A percentile compares a stretch with the other conserved stretches of the same genome.
phyloP scores from a whole-genome alignment of 108 stramenopile genomes.

The Schizochytrium sp. region DNA sequence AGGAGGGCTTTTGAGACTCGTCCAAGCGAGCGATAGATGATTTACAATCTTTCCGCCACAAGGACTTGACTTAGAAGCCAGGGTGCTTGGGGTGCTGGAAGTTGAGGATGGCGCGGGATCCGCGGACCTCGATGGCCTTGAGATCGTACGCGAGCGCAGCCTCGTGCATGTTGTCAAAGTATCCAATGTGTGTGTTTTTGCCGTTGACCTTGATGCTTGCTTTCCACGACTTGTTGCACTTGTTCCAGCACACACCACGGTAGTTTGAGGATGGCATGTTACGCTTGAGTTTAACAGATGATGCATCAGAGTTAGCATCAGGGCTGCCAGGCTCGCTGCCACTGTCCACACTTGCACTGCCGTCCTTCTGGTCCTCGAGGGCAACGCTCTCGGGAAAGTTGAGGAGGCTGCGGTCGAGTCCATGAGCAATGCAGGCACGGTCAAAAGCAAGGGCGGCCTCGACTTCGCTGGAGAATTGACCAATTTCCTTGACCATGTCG shows the following conservation, averaged over 20 bases:
- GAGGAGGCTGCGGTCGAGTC: conserved; percentile 24
- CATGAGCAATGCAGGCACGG: background rate
- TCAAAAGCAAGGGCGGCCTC: conserved; percentile 45
- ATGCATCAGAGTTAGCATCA: background rate
- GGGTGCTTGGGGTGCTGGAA: conserved; percentile 31
- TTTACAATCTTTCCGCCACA: no score
- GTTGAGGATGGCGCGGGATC: conserved; percentile 20
- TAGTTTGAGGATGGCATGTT: conserved; percentile 52
- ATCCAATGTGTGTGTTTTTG: conserved; percentile 60
- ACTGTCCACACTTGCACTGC: conserved; percentile 3
- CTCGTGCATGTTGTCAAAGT: conserved; percentile 60
- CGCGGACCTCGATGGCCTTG: conserved; percentile 52
- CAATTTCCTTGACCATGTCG: conserved; percentile 7
- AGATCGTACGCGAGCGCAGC: conserved; percentile 48
- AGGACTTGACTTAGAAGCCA: background rate
- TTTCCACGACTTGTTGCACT: conserved; percentile 57
- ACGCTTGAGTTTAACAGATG: conserved; percentile 27
- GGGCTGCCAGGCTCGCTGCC: conserved; percentile 42
- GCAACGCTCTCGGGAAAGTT: conserved; percentile 41
- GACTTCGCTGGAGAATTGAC: conserved; percentile 28
- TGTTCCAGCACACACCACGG: conserved; percentile 60
- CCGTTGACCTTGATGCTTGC: conserved; percentile 59
- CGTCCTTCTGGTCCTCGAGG: conserved; percentile 29
- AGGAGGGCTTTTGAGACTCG: no score
- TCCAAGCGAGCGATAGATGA: no score